phyloP scores from a whole-genome alignment of 2,329 filamentous ascomycete species.

The Hypoxylon sp. region DNA sequence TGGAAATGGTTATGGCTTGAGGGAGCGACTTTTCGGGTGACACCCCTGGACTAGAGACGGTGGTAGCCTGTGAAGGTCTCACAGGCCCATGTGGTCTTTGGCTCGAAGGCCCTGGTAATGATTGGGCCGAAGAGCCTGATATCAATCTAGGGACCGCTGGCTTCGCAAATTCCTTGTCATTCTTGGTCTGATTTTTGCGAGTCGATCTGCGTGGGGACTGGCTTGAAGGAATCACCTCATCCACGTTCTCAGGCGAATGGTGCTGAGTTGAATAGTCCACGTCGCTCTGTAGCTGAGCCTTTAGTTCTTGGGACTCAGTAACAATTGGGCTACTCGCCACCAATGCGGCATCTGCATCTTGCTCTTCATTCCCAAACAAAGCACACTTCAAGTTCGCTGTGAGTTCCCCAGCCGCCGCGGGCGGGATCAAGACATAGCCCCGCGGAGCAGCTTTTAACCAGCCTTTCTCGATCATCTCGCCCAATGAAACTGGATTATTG shows the following conservation, averaged over 20 bases:
- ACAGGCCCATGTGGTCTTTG: slow-evolving; percentile 44
- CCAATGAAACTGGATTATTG: slow-evolving; percentile 69
- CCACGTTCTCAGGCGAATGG: slow-evolving; percentile 43
- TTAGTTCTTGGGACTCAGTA: slow-evolving; percentile 67
- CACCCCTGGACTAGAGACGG: slow-evolving; percentile 56
- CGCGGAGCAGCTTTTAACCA: slow-evolving; percentile 67
- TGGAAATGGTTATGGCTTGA: slow-evolving; percentile 41
- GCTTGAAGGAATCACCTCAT: slow-evolving; percentile 55
- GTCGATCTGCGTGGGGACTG: slow-evolving; percentile 47
- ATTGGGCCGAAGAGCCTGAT: slow-evolving; percentile 40
- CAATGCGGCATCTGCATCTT: slow-evolving; percentile 43
- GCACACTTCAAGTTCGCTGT: slow-evolving; percentile 71
- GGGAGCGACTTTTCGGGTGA: slow-evolving; percentile 53
- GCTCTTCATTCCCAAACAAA: slow-evolving; percentile 58
- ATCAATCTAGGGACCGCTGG: slow-evolving; percentile 42
- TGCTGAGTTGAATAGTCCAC: slow-evolving; percentile 59
- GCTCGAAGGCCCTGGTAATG: slow-evolving; percentile 36
- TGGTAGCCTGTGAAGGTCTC: slow-evolving; percentile 62
- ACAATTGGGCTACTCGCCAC: slow-evolving; percentile 39
- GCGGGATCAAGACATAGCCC: slow-evolving; percentile 68
- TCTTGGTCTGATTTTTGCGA: slow-evolving; percentile 14
- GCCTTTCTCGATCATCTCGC: slow-evolving; percentile 67
- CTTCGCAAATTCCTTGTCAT: slow-evolving; percentile 37
- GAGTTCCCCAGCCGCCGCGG: slow-evolving; percentile 70
- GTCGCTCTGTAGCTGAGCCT: slow-evolving; percentile 66